Evolutionary conservation across 129 eudicot genomes (phyloP).

Genomic region (Arctium lappa): DNA sequence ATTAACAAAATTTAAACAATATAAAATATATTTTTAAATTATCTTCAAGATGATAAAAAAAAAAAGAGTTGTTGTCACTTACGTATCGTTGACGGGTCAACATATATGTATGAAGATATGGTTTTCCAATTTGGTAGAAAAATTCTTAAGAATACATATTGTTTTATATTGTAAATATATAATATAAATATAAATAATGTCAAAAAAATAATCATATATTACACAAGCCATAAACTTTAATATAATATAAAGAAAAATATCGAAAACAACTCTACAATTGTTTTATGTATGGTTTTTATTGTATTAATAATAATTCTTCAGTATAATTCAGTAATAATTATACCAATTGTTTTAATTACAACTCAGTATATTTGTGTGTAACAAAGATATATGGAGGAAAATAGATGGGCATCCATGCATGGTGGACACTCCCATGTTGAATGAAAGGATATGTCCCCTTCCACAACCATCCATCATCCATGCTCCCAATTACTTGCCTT

Average conservation of each 20-base stretch:
- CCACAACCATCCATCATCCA: slow-evolving; percentile 4
- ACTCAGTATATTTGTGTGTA: neutral
- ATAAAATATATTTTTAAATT: neutral
- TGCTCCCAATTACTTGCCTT: slow-evolving; percentile 23
- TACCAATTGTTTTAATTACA: too few relatives aligned
- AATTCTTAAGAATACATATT: neutral
- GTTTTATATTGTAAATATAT: neutral
- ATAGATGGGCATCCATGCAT: slow-evolving; percentile 48
- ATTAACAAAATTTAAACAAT: neutral
- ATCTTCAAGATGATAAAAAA: neutral
- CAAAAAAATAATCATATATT: neutral
- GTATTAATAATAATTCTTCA: too few relatives aligned
- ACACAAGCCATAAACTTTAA: too few relatives aligned
- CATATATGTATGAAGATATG: neutral
- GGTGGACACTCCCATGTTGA: slow-evolving; percentile 45
- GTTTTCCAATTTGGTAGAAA: neutral
- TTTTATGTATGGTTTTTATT: neutral
- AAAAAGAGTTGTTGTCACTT: neutral
- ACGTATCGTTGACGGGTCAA: slow-evolving; percentile 9
- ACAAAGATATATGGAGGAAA: neutral
- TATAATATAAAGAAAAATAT: neutral
- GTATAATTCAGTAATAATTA: too few relatives aligned
- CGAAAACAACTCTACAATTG: neutral
- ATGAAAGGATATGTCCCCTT: slow-evolving; percentile 36
- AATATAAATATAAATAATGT: neutral